These are phyloP conservation scores for Geranium incanum DNA, from an alignment of 441 rosid species.

Conservation along the genomic window DNA sequence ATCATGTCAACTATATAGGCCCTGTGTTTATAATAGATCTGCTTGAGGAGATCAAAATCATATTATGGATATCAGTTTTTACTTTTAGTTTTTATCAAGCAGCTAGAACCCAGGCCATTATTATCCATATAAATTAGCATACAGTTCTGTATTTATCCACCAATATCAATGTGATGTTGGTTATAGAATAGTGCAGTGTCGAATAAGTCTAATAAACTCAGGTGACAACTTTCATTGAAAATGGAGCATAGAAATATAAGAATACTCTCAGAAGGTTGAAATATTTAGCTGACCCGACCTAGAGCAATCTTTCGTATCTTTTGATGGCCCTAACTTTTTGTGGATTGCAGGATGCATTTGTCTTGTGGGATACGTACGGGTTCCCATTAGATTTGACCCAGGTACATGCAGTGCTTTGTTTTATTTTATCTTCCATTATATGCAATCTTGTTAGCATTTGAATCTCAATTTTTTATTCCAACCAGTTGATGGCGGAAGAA, in stretches of 20 bases:
- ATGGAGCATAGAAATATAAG: neutral
- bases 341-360: slow-evolving; percentile 80
- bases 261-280: neutral
- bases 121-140: neutral
- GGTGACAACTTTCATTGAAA: neutral
- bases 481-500: slow-evolving; percentile 95
- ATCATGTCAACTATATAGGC: neutral
- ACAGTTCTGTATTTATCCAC: neutral
- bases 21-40: neutral
- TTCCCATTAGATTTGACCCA: slow-evolving; percentile 95
- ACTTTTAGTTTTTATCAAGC: neutral
- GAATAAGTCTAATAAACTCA: neutral
- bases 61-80: neutral
- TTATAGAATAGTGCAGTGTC: neutral
- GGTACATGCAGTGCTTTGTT: slow-evolving; percentile 34
- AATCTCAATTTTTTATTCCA: slow-evolving; percentile 19
- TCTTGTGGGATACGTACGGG: slow-evolving; percentile 95
- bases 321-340: slow-evolving; percentile 11
- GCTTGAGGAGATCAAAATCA: neutral
- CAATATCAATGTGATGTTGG: neutral
- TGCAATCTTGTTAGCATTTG: slow-evolving; percentile 12
- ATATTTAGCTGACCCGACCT: neutral
- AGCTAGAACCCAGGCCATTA: neutral
- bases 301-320: neutral
- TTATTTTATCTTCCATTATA: neutral